Percentiles rank a stretch among this genome's conserved stretches.
phyloP scores from a whole-genome alignment of 164 flowering plant species.

The Taxillus chinensis region DNA sequence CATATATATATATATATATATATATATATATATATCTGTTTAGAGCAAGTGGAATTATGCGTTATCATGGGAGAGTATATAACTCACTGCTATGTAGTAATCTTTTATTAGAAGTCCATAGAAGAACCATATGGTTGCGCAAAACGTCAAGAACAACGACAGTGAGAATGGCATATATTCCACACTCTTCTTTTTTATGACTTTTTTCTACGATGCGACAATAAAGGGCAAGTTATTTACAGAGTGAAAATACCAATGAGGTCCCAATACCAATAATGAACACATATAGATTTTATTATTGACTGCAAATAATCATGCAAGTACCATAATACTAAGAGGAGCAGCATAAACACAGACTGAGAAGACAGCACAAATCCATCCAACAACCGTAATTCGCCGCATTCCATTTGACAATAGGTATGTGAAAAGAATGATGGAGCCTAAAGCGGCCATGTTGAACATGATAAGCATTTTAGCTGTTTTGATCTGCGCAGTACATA shows the following conservation, averaged over 20 bases:
- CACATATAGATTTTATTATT: no score
- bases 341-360: conserved; percentile 62
- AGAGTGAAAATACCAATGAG: no score
- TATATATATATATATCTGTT: not conserved
- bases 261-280: no score
- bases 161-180: conserved; percentile 65
- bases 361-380: conserved; percentile 63
- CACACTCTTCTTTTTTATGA: conserved; percentile 61
- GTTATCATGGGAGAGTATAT: not conserved
- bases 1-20: not conserved
- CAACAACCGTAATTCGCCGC: conserved; percentile 25
- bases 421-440: conserved; percentile 31
- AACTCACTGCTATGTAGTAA: conserved; percentile 51
- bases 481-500: conserved; percentile 28
- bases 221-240: not conserved
- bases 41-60: not conserved
- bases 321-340: conserved; percentile 70
- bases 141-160: conserved; percentile 57
- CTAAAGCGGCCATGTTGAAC: conserved; percentile 27
- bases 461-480: conserved; percentile 34
- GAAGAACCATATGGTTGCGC: conserved; percentile 68
- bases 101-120: conserved; percentile 56
- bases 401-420: conserved; percentile 13
- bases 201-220: conserved; percentile 38
- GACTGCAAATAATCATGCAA: no score